Conservation (phyloP, 352 stramenopile genomes). For the Phytophthora niederhauseri region DNA sequence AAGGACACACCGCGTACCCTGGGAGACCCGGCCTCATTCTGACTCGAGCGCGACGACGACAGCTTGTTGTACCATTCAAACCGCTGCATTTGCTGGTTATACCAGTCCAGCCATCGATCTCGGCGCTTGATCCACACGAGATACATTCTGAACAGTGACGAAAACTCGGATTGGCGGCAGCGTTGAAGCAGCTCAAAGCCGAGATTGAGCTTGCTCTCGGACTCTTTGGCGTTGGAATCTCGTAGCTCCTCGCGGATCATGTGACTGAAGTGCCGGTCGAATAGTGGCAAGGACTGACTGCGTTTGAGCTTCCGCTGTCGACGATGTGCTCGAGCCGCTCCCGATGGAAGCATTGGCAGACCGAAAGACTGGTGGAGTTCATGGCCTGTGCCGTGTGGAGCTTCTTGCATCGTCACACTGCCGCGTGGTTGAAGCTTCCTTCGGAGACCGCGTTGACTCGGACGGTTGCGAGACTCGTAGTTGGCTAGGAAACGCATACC, state of each 20-base stretch:
- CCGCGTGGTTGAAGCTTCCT: conserved; percentile 7
- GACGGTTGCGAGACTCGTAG: conserved; percentile 46
- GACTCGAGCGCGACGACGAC: conserved; percentile 9
- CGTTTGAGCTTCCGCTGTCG: conserved; percentile 57
- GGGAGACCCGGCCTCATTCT: not conserved
- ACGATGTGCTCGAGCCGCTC: conserved; percentile 25
- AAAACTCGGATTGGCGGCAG: conserved; percentile 61
- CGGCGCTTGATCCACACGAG: conserved; percentile 44
- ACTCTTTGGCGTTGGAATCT: conserved; percentile 67
- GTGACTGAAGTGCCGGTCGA: conserved; percentile 59
- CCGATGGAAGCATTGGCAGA: not conserved
- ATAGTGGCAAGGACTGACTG: conserved; percentile 66
- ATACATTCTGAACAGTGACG: conserved; percentile 58
- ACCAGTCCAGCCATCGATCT: conserved; percentile 18
- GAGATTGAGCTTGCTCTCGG: conserved; percentile 59
- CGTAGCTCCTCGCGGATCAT: conserved; percentile 64
- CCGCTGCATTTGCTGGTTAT: not conserved
- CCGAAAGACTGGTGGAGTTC: conserved; percentile 31
- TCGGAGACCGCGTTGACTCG: conserved; percentile 12
- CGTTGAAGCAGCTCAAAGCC: conserved; percentile 60
- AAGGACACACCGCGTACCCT: conserved; percentile 3
- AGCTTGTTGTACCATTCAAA: conserved; percentile 21
- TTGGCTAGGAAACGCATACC: conserved; percentile 67
- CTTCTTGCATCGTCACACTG: conserved; percentile 4
- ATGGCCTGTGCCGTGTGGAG: conserved; percentile 5